Percentiles rank a stretch among this genome's conserved stretches.
Evolutionary conservation across 1,139 yeast species (phyloP).

Genomic region (Hyphopichia khmerensis): DNA sequence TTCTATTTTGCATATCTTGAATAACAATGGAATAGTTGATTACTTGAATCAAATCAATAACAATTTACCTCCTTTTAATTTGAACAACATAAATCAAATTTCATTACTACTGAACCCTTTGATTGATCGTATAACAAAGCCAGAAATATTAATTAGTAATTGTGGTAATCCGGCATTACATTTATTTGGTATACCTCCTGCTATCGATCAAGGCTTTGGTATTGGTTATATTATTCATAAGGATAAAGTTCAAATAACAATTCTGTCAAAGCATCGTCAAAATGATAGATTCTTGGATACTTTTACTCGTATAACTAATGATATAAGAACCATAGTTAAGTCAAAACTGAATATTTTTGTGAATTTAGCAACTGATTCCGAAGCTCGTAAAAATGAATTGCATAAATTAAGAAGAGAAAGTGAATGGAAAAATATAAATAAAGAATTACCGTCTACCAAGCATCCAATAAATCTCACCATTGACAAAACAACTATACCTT

Average conservation of each 20-base stretch:
- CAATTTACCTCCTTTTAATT: constrained; percentile 23
- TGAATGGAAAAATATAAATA: constrained; percentile 33
- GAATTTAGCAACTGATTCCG: constrained; percentile 33
- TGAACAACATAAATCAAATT: constrained; percentile 21
- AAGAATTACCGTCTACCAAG: constrained; percentile 26
- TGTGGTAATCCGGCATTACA: constrained; percentile 80
- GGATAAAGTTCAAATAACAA: constrained; percentile 57
- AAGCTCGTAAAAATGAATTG: constrained; percentile 32
- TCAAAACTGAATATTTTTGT: constrained; percentile 33
- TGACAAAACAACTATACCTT: constrained; percentile 19
- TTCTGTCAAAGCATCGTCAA: constrained; percentile 73
- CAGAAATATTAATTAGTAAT: constrained; percentile 49
- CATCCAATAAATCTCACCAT: constrained; percentile 38
- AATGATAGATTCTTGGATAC: constrained; percentile 67
- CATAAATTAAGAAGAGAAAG: constrained; percentile 34
- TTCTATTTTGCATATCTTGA: constrained; percentile 52
- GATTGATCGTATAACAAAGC: constrained; percentile 39
- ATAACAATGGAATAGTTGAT: constrained; percentile 28
- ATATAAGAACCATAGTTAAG: constrained; percentile 49
- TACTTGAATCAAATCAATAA: constrained; percentile 46
- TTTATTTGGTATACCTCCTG: constrained; percentile 76
- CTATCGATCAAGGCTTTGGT: constrained; percentile 73
- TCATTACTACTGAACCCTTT: constrained; percentile 63
- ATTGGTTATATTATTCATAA: constrained; percentile 72
- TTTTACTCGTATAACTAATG: constrained; percentile 56